Conservation (phyloP, 345 rosid genomes). For the Firmiana major region DNA sequence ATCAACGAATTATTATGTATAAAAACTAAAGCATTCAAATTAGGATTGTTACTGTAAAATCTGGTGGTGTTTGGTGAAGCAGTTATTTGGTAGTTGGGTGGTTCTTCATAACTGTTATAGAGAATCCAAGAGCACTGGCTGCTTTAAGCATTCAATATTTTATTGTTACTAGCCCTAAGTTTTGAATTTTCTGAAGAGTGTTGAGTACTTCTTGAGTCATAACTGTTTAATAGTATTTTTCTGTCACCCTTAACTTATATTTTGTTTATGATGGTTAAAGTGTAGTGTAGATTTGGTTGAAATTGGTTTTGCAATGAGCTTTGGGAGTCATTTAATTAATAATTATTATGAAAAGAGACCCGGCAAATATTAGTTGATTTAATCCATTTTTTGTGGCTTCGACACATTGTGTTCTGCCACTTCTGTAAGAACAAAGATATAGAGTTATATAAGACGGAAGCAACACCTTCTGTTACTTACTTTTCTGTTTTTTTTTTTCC, state of each 20-base stretch:
- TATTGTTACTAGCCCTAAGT: not conserved
- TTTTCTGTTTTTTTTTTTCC: constrained; percentile 24
- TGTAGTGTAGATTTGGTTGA: constrained; percentile 1
- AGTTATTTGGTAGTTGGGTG: constrained; percentile 2
- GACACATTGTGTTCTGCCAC: not conserved
- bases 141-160: not conserved
- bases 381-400: not conserved
- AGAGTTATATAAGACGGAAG: not conserved
- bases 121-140: not conserved
- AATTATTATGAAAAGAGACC: not conserved
- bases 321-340: constrained; percentile 1
- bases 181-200: not conserved
- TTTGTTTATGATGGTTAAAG: not conserved
- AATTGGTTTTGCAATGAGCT: not conserved
- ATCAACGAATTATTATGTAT: not conserved
- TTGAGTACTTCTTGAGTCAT: not conserved
- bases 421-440: not conserved
- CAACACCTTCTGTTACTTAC: constrained; percentile 19
- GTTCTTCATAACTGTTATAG: not conserved
- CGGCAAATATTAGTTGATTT: not conserved
- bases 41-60: not conserved
- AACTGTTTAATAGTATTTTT: not conserved
- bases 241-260: not conserved
- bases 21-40: not conserved
- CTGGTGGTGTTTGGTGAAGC: not conserved